Conservation (phyloP, 1,284 basidiomycete genomes). For the Rhodotorula glutinis region DNA sequence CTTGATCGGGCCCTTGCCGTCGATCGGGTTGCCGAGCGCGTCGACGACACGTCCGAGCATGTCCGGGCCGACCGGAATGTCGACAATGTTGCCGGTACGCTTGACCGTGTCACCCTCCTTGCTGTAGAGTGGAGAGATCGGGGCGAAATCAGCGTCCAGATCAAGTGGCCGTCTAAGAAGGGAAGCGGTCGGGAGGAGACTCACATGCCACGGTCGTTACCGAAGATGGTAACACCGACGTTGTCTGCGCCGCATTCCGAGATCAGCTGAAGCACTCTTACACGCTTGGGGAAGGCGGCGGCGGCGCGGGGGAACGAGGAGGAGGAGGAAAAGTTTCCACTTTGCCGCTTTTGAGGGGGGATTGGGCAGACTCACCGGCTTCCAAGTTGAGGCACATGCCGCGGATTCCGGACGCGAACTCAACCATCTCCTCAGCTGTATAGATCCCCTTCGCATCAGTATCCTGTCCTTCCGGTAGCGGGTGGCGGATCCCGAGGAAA, state of each 20-base stretch:
- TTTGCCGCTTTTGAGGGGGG: too few species aligned
- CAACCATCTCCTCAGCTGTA: conserved; percentile 98
- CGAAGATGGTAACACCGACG: conserved; percentile 97
- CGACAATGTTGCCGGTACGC: conserved; percentile 99
- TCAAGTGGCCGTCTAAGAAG: not conserved
- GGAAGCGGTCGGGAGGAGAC: not conserved
- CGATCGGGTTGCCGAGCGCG: conserved; percentile 98
- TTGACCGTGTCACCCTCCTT: conserved; percentile 99
- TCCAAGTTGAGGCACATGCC: conserved; percentile 91
- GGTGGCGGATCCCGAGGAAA: too few species aligned
- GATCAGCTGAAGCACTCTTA: not conserved
- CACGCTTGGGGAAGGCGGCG: not conserved
- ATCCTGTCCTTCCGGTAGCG: not conserved
- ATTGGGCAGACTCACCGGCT: conserved; percentile 70
- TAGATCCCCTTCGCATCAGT: not conserved
- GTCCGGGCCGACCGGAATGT: conserved; percentile 93
- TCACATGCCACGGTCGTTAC: conserved; percentile 82
- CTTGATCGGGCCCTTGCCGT: conserved; percentile 97
- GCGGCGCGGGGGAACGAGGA: too few species aligned
- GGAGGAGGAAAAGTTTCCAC: too few species aligned
- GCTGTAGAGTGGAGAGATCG: conserved; percentile 55
- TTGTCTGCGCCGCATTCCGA: conserved; percentile 24
- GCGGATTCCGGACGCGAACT: conserved; percentile 94
- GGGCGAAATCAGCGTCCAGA: not conserved
- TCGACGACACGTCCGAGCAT: conserved; percentile 98